Base-by-base conservation (phyloP, 495 filamentous ascomycete genomes). In the Niebla homalea region DNA sequence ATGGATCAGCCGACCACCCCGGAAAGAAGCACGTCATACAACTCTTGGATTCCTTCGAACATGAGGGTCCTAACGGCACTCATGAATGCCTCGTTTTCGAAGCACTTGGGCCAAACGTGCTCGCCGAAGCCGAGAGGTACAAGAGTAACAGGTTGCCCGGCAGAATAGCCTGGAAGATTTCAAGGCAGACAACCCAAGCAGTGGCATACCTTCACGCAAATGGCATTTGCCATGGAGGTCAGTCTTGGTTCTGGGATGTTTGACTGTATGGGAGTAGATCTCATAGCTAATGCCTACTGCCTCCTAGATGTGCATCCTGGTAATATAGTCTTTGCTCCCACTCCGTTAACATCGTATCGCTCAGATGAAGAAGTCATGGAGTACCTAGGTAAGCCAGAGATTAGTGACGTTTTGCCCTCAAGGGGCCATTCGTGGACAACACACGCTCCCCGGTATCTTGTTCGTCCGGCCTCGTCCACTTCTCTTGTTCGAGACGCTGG, bases 1-100 rank as follows among this genome's bases (percentile, higher is more conserved):
- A 55, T 32, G 38, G 48, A 49, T 41, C 38, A 19, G 29, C 40
- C 22, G 39, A 43, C 16, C 51, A 55, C 63, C 62, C 54, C 25
- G 67, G 55, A 37, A 57, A 53, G 54, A 59, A 49, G 0, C 58
- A 61, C 57, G 55, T 74, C 35, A 65, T 63, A 44, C 56, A 60
- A 42, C 52, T 74, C 20, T 39, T 71, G 29, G 69, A 65, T 36
- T 51, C 63, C 12, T 74, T 77, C 49, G 49, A 68, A 46, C 65
- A 70, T 49, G 29, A 48, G 29, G 70, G 70, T 7, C 72, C 71
- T 7, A 76, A 76, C 57, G 73, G 74, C 2, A 57, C 55, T 7
- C 73, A 75, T 53, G 58, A 57, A 12, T 76, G 73, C 39, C 63
- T 77, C 8, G 69, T 75, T 32, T 66, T 72, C 55, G 67, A 75